Base-by-base conservation (phyloP, 176 grass and related monocot genomes). In the bread wheat (Triticum aestivum) region DNA sequence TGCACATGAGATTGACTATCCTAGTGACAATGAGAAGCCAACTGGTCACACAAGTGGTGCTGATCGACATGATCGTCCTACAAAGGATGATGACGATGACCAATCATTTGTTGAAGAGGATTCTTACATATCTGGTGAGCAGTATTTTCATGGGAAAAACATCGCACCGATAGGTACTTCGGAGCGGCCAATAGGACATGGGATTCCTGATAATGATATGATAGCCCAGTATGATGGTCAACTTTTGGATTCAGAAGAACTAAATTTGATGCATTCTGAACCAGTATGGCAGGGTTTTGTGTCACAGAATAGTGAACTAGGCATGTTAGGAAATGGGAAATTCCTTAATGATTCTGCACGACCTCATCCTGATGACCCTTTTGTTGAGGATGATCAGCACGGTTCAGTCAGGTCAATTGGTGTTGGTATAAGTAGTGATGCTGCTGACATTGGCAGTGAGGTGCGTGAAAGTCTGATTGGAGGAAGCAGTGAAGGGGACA, bases 1-100 rank as follows among this genome's bases (percentile, higher is more conserved):
- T 65, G 94, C 97, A 38, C 97, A 99, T 79, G 97, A 99, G 69
- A 96, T 99, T 83, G 94, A 99, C 59, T 99, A 99, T 91, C 94
- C 97, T 76, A 96, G 94, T 38, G 97, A 99, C 86, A 99, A 93
- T 69, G 97, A 99, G 87, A 99, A 93, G 87, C 87, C 91, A 72
- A 83, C 84, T 34, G 90, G 83, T 63, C 89, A 90, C 49, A 78
- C 86, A 14, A 88, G 73, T 83, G 86, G 88, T 39, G 42, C 82
- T 85, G 86, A 89, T 79, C 89, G 79, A 86, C 90, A 88, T 85
- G 92, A 96, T 85, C 87, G 54, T 74, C 88, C 89, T 75, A 78
- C 88, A 89, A 94, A 94, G 44, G 90, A 96, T 79, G 92, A 95
- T 9, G 94, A 96, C 58, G 94, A 95, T 80, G 89, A 99, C 42